Evolutionary conservation across 1,139 yeast species (phyloP).

Genomic region (Debaryomyces fabryi): DNA sequence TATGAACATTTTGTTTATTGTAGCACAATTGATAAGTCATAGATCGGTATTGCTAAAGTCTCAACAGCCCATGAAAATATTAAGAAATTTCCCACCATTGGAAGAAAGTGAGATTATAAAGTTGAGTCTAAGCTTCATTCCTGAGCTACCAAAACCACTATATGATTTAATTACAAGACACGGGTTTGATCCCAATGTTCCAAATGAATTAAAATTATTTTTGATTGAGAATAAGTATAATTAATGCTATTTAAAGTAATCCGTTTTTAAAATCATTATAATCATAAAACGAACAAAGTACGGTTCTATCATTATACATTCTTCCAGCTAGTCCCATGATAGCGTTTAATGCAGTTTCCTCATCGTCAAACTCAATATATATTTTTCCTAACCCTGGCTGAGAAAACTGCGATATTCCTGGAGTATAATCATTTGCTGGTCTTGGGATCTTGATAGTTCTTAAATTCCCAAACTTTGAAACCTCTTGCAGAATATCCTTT

Average conservation of each 20-base stretch:
- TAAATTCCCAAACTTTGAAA: constrained; percentile 56
- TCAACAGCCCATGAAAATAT: constrained; percentile 70
- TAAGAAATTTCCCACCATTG: constrained; percentile 73
- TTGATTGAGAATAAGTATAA: constrained; percentile 14
- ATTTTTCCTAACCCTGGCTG: constrained; percentile 72
- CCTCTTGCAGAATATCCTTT: constrained; percentile 56
- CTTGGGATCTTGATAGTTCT: constrained; percentile 63
- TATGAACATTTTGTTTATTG: constrained; percentile 80
- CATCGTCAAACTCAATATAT: constrained; percentile 62
- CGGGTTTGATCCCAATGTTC: constrained; percentile 59
- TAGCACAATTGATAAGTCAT: constrained; percentile 78
- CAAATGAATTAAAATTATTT: constrained; percentile 37
- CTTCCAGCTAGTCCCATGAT: constrained; percentile 68
- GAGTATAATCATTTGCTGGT: constrained; percentile 56
- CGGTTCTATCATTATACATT: constrained; percentile 67
- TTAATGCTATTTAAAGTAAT: constrained; percentile 17
- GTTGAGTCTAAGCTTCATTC: constrained; percentile 77
- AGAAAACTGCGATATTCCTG: constrained; percentile 46
- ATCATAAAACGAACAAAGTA: constrained; percentile 66
- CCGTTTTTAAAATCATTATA: constrained; percentile 54
- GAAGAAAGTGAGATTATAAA: constrained; percentile 78
- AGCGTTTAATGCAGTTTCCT: constrained; percentile 58
- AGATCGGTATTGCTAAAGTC: constrained; percentile 61
- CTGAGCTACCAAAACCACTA: constrained; percentile 68
- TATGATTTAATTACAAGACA: constrained; percentile 75